Conservation (phyloP, 1,139 yeast species). For the Sugiyamaella castrensis region DNA sequence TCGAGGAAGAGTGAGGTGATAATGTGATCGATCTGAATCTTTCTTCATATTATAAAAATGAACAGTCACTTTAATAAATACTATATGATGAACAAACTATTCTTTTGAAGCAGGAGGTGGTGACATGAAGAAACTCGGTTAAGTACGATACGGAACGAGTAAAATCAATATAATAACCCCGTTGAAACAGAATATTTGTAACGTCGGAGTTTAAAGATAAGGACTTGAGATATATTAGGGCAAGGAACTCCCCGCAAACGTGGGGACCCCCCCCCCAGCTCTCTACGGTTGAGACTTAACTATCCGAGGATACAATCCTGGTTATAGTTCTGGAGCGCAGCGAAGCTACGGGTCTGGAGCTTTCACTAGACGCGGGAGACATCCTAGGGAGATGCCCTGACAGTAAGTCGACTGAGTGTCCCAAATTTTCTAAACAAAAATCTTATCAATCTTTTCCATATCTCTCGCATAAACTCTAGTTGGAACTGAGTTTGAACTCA, state of each 20-base stretch:
- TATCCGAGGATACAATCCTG: too few species aligned
- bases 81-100: not conserved
- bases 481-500: slow-evolving; percentile 1
- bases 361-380: too few species aligned
- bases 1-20: slow-evolving; percentile 35
- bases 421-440: slow-evolving; percentile 5
- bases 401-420: not conserved
- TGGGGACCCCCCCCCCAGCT: too few species aligned
- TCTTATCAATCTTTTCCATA: slow-evolving; percentile 1
- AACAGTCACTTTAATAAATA: not conserved
- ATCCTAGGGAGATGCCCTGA: not conserved
- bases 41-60: slow-evolving; percentile 18
- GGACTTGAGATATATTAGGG: too few species aligned
- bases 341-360: too few species aligned
- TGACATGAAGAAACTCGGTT: not conserved
- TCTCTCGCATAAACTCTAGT: slow-evolving; percentile 10
- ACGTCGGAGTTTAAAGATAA: too few species aligned
- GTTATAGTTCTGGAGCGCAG: too few species aligned
- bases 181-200: too few species aligned
- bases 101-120: not conserved
- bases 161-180: too few species aligned
- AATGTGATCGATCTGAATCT: slow-evolving; percentile 39
- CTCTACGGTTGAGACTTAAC: too few species aligned
- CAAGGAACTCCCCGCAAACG: too few species aligned
- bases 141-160: too few species aligned